These are phyloP conservation scores for Chamaenerion angustifolium DNA, from an alignment of 345 rosid species.

Conservation along the genomic window DNA sequence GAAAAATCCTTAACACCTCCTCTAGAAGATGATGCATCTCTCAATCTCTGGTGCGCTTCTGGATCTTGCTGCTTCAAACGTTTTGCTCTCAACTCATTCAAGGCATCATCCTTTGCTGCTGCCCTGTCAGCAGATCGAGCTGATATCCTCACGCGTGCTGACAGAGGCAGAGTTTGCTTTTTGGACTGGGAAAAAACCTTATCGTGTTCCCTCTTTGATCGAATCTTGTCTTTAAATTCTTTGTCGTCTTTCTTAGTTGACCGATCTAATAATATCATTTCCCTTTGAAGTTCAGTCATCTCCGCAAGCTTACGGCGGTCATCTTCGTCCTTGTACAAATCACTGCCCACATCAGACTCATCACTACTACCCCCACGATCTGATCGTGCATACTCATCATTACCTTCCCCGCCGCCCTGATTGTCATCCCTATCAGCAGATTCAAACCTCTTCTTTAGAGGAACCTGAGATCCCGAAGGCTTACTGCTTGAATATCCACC, in stretches of 20 bases:
- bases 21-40: constrained; percentile 46
- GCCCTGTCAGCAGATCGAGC: constrained; percentile 92
- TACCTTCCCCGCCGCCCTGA: constrained; percentile 56
- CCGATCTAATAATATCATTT: constrained; percentile 75
- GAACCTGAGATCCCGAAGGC: constrained; percentile 90
- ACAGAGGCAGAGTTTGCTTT: constrained; percentile 52
- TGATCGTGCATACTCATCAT: constrained; percentile 39
- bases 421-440: constrained; percentile 70
- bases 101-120: constrained; percentile 84
- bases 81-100: constrained; percentile 83
- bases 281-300: constrained; percentile 82
- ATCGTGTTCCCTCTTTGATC: constrained; percentile 62
- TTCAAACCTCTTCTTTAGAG: constrained; percentile 79
- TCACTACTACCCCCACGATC: constrained; percentile 65
- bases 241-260: constrained; percentile 91
- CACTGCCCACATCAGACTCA: constrained; percentile 82
- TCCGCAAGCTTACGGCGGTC: constrained; percentile 62
- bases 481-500: constrained; percentile 54
- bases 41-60: constrained; percentile 56
- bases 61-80: constrained; percentile 93
- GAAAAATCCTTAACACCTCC: constrained; percentile 46
- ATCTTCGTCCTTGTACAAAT: constrained; percentile 79
- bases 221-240: constrained; percentile 64
- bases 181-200: constrained; percentile 29
- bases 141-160: constrained; percentile 60